Percentiles rank a stretch among this genome's conserved stretches.
Conservation (phyloP, 345 rosid species). For the Carallia brachiata region DNA sequence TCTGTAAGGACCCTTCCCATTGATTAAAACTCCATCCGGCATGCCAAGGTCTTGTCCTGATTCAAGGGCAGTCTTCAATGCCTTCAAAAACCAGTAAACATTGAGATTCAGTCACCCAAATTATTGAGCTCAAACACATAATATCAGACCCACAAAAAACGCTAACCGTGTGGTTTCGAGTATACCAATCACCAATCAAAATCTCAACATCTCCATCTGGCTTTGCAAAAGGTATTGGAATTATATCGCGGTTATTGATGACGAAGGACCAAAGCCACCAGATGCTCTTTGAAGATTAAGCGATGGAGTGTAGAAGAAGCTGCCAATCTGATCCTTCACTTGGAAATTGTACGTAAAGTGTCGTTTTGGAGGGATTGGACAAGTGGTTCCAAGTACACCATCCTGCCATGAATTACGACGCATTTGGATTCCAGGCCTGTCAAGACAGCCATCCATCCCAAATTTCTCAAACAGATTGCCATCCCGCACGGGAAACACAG, state of each 20-base stretch:
- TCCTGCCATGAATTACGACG: slow-evolving; percentile 88
- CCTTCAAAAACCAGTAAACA: slow-evolving; percentile 39
- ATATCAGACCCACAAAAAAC: not conserved
- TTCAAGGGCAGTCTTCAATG: slow-evolving; percentile 62
- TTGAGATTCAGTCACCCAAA: slow-evolving; percentile 10
- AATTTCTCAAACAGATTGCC: slow-evolving; percentile 2
- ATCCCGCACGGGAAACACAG: not conserved
- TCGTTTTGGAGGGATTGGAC: slow-evolving; percentile 66
- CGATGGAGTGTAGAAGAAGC: slow-evolving; percentile 82
- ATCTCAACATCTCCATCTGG: slow-evolving; percentile 76
- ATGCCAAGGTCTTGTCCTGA: slow-evolving; percentile 85
- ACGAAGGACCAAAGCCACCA: slow-evolving; percentile 90
- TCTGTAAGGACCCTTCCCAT: slow-evolving; percentile 87
- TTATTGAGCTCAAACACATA: not conserved
- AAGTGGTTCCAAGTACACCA: slow-evolving; percentile 85
- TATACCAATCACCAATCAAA: slow-evolving; percentile 89
- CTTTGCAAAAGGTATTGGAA: slow-evolving; percentile 69
- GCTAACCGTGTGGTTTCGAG: slow-evolving; percentile 70
- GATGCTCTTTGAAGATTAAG: slow-evolving; percentile 86
- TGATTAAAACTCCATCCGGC: slow-evolving; percentile 96
- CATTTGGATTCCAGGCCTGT: slow-evolving; percentile 89
- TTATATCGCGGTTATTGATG: slow-evolving; percentile 54
- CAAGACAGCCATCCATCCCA: not conserved
- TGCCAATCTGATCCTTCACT: slow-evolving; percentile 94
- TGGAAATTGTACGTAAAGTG: slow-evolving; percentile 87